Evolutionary conservation across 2,329 filamentous ascomycete genomes (phyloP).

Genomic region (Myriosclerotinia duriaeana): DNA sequence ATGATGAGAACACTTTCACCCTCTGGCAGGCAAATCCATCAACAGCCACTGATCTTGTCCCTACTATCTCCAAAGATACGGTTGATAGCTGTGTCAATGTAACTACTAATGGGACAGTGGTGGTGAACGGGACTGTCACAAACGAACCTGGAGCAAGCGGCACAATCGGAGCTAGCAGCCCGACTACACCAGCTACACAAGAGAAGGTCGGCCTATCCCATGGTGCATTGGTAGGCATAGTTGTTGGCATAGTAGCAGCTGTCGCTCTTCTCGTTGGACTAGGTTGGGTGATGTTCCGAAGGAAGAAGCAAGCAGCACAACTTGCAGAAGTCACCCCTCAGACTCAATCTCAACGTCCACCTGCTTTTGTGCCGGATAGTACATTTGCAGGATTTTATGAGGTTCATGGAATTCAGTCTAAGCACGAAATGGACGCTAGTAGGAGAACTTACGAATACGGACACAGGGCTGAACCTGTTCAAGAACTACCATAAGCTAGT

Average conservation of each 20-base stretch:
- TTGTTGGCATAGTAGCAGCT: background rate
- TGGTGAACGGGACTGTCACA: background rate
- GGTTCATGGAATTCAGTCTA: constrained; percentile 5
- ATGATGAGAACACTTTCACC: constrained; percentile 6
- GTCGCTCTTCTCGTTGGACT: background rate
- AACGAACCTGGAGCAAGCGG: background rate
- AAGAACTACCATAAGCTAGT: background rate
- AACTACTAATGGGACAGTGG: constrained; percentile 2
- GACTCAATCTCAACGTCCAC: background rate
- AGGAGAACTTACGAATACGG: constrained; percentile 2
- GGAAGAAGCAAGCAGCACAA: background rate
- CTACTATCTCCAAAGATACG: background rate
- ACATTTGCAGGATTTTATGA: constrained; percentile 7
- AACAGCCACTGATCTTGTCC: background rate
- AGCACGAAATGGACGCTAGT: constrained; percentile 8
- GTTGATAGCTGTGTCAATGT: background rate
- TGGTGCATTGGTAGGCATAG: background rate
- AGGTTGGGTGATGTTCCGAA: background rate
- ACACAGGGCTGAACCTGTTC: constrained; percentile 7
- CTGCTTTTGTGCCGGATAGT: constrained; percentile 9
- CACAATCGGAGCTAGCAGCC: background rate
- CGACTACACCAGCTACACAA: background rate
- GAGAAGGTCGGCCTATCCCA: background rate
- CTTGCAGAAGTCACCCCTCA: background rate
- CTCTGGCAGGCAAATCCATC: constrained; percentile 15